Evolutionary conservation across 176 grass and related monocot genomes (phyloP).

Genomic region (Miscanthus lutarioriparius): DNA sequence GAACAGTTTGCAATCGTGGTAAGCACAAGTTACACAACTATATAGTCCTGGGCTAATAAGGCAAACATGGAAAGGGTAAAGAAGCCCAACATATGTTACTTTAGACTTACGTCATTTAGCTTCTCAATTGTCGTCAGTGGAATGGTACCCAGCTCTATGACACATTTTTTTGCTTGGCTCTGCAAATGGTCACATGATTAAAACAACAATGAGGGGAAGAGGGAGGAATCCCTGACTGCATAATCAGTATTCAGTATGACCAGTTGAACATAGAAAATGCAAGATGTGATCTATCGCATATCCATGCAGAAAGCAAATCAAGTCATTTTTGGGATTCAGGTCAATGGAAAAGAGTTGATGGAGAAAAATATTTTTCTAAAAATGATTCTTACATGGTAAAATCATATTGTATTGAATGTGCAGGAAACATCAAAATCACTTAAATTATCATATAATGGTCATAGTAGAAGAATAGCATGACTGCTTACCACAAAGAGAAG

Average conservation of each 20-base stretch:
- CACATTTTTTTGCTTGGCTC: slow-evolving; percentile 66
- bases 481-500: slow-evolving; percentile 88
- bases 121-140: slow-evolving; percentile 88
- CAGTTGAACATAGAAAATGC: slow-evolving; percentile 15
- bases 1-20: slow-evolving; percentile 25
- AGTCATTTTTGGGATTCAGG: neutral
- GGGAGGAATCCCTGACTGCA: neutral
- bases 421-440: neutral
- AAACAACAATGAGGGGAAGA: neutral
- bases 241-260: neutral
- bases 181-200: slow-evolving; percentile 31
- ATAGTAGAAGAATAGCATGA: neutral
- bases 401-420: neutral
- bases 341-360: neutral
- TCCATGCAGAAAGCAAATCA: neutral
- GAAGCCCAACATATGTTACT: neutral
- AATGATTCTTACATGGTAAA: slow-evolving; percentile 1
- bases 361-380: neutral
- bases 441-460: neutral
- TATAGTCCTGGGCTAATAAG: neutral
- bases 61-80: slow-evolving; percentile 10
- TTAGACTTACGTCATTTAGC: slow-evolving; percentile 78
- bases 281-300: neutral
- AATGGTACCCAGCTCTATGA: slow-evolving; percentile 86
- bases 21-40: neutral